Evolutionary conservation across 805 yeast genomes (phyloP), one percentile per base, ranked within the genome.

Genomic region (Naumovozyma dairenensis): DNA sequence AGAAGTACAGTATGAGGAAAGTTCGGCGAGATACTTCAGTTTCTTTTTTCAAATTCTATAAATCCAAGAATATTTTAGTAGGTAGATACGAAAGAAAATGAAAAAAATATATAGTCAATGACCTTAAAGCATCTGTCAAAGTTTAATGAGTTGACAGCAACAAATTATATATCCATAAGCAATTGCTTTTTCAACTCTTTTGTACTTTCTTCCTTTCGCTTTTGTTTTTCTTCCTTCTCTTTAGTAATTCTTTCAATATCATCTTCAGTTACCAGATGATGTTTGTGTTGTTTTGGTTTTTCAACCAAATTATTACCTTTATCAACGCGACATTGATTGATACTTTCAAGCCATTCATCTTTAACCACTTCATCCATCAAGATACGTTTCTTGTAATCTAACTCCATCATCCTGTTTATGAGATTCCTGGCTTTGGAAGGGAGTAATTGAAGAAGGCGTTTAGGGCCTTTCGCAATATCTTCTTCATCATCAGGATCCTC

Each of bases 181-280:
- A 24, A 6, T 24, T 24, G 14, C 13, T 24, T 24, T 24, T 24
- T 24, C 26, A 6, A 10, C 8, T 24, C 14, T 12, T 24, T 26
- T 22, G 27, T 19, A 13, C 12, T 36, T 20, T 30, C 41, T 32
- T 40, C 40, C 15, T 33, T 32, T 31, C 43, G 45, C 21, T 48
- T 47, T 36, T 44, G 50, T 12, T 46, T 45, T 34, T 54, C 49
- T 38, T 49, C 51, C 25, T 49, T 51, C 32, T 53, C 49, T 14
- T 55, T 60, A 39, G 67, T 65, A 21, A 66, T 32, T 29, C 59
- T 62, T 10, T 52, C 58, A 35, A 78, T 54, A 30, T 78, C 80
- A 15, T 75, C 79, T 44, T 77, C 85, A 0, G 84, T 74, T 10
- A 80, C 64, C 43, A 81, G 61, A 55, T 78, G 82, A 54, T 81